Conservation (phyloP, 192 early-diverging fungal species). For the Haplosporangium gracile region DNA sequence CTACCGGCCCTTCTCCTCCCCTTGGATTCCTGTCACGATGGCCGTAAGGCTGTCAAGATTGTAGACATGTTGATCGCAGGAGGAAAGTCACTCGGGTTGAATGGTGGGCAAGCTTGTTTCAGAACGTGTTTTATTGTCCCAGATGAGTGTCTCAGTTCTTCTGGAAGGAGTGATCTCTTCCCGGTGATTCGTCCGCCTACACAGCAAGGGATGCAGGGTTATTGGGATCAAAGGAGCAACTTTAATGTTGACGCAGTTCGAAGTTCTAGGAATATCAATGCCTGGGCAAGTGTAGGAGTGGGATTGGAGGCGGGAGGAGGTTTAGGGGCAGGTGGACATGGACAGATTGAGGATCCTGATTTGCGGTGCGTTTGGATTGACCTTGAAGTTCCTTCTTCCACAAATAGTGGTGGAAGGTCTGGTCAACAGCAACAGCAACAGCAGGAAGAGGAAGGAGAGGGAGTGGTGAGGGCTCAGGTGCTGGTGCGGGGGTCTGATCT, state of each 20-base stretch:
- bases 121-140: neutral
- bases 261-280: neutral
- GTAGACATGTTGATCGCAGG: neutral
- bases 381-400: neutral
- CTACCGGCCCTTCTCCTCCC: conserved; percentile 23
- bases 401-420: neutral
- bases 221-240: neutral
- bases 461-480: neutral
- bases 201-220: neutral
- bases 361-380: conserved; percentile 14
- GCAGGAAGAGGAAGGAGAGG: neutral
- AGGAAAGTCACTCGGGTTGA: neutral
- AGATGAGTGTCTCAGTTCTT: neutral
- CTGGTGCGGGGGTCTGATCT: conserved; percentile 21
- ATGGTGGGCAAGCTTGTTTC: neutral
- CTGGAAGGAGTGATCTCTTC: neutral
- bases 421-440: neutral
- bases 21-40: neutral
- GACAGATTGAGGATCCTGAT: conserved; percentile 1
- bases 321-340: neutral
- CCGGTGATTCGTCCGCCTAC: neutral
- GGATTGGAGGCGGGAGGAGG: too few relatives aligned
- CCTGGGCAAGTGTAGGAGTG: neutral
- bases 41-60: neutral
- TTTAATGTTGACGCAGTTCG: neutral